Percentiles rank a stretch among this genome's conserved stretches.
Conservation (phyloP, 139 green algal genomes). For the Deuterostichococcus epilithicus region DNA sequence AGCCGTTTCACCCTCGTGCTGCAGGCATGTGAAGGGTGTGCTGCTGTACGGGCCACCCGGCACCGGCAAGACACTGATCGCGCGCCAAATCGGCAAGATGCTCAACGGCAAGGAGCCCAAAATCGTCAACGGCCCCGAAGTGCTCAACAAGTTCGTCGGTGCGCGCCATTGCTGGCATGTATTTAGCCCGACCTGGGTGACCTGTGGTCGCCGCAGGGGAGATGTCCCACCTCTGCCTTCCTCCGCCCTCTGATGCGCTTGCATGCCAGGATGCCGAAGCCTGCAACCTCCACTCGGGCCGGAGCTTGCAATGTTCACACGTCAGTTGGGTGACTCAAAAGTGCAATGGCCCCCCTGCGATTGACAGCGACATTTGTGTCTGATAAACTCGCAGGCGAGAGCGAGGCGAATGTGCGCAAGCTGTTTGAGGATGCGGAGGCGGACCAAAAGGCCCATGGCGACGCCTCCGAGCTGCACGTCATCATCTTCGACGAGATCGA, state of each 20-base stretch:
- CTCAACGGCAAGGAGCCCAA: slow-evolving; percentile 98
- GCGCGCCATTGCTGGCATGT: too few relatives aligned
- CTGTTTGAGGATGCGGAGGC: slow-evolving; percentile 94
- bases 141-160: slow-evolving; percentile 72
- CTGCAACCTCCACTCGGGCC: too few relatives aligned
- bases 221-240: too few relatives aligned
- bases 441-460: slow-evolving; percentile 67
- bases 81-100: slow-evolving; percentile 98
- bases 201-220: too few relatives aligned
- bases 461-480: slow-evolving; percentile 91
- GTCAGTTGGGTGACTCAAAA: too few relatives aligned
- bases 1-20: too few relatives aligned
- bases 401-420: slow-evolving; percentile 96
- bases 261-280: too few relatives aligned
- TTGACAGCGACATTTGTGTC: not conserved
- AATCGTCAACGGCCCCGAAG: slow-evolving; percentile 55
- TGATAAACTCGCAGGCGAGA: slow-evolving; percentile 83
- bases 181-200: too few relatives aligned
- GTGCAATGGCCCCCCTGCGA: too few relatives aligned
- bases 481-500: slow-evolving; percentile 99
- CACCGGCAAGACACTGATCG: slow-evolving; percentile 98
- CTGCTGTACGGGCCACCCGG: slow-evolving; percentile 70
- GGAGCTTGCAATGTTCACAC: too few relatives aligned
- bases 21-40: slow-evolving; percentile 89
- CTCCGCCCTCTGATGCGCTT: too few relatives aligned